These are phyloP conservation scores for Myriangium duriaei DNA, from an alignment of 2,329 filamentous ascomycete species.

Conservation along the genomic window DNA sequence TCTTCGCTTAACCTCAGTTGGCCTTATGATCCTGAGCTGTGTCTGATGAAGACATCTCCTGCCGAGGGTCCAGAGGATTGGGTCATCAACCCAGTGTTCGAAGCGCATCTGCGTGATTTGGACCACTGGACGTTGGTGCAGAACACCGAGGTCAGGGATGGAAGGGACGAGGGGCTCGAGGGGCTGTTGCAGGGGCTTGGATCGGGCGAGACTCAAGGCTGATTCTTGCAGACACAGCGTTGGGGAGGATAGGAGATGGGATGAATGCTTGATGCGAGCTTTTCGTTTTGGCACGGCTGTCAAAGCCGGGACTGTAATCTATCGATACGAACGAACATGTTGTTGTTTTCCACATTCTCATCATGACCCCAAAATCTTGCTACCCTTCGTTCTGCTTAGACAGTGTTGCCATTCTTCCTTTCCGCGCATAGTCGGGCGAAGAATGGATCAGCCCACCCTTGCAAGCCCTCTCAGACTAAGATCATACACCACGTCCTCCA, in stretches of 20 bases:
- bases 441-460: no score
- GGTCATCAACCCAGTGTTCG: constrained; percentile 76
- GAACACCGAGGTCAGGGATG: constrained; percentile 22
- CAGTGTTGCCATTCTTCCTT: no score
- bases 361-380: no score
- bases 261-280: no score
- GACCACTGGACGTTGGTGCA: constrained; percentile 62
- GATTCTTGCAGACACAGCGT: no score
- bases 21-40: constrained; percentile 65
- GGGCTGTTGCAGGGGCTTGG: constrained; percentile 6
- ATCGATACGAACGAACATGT: no score
- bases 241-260: no score
- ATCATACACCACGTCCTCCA: constrained; percentile 97
- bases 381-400: no score
- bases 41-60: constrained; percentile 36
- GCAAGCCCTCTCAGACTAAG: constrained; percentile 75
- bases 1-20: constrained; percentile 67
- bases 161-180: constrained; percentile 30
- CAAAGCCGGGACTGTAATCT: no score
- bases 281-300: no score
- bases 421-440: no score
- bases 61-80: constrained; percentile 43
- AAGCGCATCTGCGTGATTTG: constrained; percentile 60
- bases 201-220: not conserved
- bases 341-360: no score